Evolutionary conservation across 2,329 filamentous ascomycete genomes (phyloP).

Genomic region (Penicillium polonicum): DNA sequence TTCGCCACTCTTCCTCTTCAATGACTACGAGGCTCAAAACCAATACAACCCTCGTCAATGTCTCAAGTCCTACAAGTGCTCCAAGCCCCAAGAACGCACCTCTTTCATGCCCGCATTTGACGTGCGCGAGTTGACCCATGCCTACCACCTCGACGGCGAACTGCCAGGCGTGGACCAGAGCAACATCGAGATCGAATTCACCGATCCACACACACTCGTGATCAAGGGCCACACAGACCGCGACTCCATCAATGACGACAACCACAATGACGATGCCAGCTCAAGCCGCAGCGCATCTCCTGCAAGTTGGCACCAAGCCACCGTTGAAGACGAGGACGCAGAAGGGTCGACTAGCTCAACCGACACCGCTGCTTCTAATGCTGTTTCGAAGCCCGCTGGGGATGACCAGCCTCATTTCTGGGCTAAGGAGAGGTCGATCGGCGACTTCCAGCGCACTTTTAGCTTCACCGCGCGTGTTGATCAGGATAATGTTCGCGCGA

Average conservation of each 20-base stretch:
- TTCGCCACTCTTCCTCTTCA: slow-evolving; percentile 45
- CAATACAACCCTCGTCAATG: slow-evolving; percentile 19
- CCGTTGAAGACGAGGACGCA: slow-evolving; percentile 48
- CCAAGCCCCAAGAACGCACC: slow-evolving; percentile 17
- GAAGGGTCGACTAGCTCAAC: slow-evolving; percentile 5
- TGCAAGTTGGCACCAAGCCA: slow-evolving; percentile 43
- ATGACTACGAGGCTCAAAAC: slow-evolving; percentile 41
- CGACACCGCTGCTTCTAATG: slow-evolving; percentile 8
- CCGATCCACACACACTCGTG: slow-evolving; percentile 45
- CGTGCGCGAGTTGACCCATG: slow-evolving; percentile 42
- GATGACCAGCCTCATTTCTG: slow-evolving; percentile 49
- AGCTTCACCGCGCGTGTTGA: slow-evolving; percentile 57
- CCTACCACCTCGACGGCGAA: slow-evolving; percentile 48
- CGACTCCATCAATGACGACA: slow-evolving; percentile 25
- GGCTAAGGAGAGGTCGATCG: slow-evolving; percentile 57
- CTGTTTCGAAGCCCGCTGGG: slow-evolving; percentile 13
- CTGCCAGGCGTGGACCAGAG: slow-evolving; percentile 46
- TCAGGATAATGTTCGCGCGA: slow-evolving; percentile 59
- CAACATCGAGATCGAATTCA: slow-evolving; percentile 49
- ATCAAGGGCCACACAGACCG: slow-evolving; percentile 44
- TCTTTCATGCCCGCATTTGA: slow-evolving; percentile 46
- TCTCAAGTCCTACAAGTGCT: slow-evolving; percentile 10
- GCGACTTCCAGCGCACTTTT: slow-evolving; percentile 58
- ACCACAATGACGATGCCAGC: slow-evolving; percentile 1
- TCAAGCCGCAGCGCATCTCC: slow-evolving; percentile 23